Base-by-base conservation (phyloP, 345 rosid genomes). In the Aquilaria yunnanensis region DNA sequence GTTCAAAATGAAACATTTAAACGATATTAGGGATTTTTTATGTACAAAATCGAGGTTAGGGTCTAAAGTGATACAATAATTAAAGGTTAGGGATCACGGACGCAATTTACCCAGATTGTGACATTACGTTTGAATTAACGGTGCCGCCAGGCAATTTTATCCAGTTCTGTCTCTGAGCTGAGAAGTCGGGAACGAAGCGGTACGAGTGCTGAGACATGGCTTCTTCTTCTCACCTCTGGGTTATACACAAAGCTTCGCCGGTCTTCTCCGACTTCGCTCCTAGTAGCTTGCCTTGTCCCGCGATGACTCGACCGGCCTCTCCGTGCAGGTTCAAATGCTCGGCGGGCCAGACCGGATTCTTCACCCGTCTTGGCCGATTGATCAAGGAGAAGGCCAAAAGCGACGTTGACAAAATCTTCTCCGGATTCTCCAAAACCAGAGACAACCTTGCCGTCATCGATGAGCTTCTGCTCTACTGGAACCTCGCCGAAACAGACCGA, bases 401-500 rank as follows among this genome's bases (percentile, higher is more conserved):
- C 58, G 98, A 90, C 73, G 96, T 93, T 2, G 98, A 90, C 51
- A 90, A 83, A 82, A n/a, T 93, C 31, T 83, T 86, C 81, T 83
- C 92, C 10, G 97, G 97, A 47, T 93, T 93, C 78, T 84, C 98
- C 56, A 90, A 88, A 75, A 93, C 97, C 61, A 80, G 98, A 61
- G 89, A 90, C 57, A 90, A 93, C 60, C 90, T 93, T 54, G 94
- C 96, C 47, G 97, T 90, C 59, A 78, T 93, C 51, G 97, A 93
- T 54, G 95, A 93, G 76, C 96, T 93, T 46, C 80, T 93, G 10
- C 92, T 93, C 41, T 93, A 81, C 75, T 93, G 96, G 97, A 93
- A 93, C 79, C 96, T 93, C 14, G 78, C 89, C 14, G 96, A 93
- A 57, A 90, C 95, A 11, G 99, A 93, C 81, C 80, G 84, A 51